Percentiles rank a stretch among this genome's conserved stretches.
These are phyloP conservation scores for Chalciporus chontae DNA, from an alignment of 768 basidiomycete genomes.

Conservation along the genomic window DNA sequence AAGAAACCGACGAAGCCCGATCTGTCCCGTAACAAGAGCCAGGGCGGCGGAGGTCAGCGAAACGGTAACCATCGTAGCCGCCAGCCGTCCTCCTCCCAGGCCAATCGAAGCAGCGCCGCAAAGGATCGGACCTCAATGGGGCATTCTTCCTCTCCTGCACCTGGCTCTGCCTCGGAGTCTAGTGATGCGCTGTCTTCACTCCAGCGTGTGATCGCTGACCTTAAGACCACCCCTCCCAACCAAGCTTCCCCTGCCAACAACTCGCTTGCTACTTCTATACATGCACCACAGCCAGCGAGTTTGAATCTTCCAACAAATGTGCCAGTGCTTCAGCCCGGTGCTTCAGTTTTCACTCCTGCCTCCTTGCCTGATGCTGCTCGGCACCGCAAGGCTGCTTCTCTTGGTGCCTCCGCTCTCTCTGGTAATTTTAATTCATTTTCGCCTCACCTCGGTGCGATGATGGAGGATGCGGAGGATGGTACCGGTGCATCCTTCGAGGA, in stretches of 20 bases:
- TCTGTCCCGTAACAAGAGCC: slow-evolving; percentile 48
- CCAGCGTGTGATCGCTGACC: slow-evolving; percentile 90
- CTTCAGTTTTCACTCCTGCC: slow-evolving; percentile 49
- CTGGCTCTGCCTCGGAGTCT: slow-evolving; percentile 53
- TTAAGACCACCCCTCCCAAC: slow-evolving; percentile 76
- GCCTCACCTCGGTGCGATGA: slow-evolving; percentile 79
- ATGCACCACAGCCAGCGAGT: slow-evolving; percentile 40
- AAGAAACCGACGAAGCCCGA: slow-evolving; percentile 59
- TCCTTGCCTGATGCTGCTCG: slow-evolving; percentile 47
- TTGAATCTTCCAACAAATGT: slow-evolving; percentile 64
- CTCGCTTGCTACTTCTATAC: slow-evolving; percentile 40
- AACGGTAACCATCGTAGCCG: slow-evolving; percentile 52
- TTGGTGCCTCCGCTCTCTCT: slow-evolving; percentile 56
- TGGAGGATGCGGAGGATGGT: slow-evolving; percentile 75
- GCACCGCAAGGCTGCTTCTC: slow-evolving; percentile 80
- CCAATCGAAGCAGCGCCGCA: slow-evolving; percentile 46
- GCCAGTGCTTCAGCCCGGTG: slow-evolving; percentile 73
- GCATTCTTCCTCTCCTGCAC: slow-evolving; percentile 43
- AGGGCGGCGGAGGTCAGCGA: slow-evolving; percentile 43
- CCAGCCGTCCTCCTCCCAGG: slow-evolving; percentile 57
- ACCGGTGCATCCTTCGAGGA: slow-evolving; percentile 56
- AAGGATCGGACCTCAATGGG: slow-evolving; percentile 44
- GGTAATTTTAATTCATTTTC: slow-evolving; percentile 69
- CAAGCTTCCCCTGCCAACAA: slow-evolving; percentile 39
- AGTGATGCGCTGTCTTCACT: slow-evolving; percentile 84